These are phyloP conservation scores for Jasminum sambac DNA, from an alignment of 257 asterid genomes.

Conservation along the genomic window DNA sequence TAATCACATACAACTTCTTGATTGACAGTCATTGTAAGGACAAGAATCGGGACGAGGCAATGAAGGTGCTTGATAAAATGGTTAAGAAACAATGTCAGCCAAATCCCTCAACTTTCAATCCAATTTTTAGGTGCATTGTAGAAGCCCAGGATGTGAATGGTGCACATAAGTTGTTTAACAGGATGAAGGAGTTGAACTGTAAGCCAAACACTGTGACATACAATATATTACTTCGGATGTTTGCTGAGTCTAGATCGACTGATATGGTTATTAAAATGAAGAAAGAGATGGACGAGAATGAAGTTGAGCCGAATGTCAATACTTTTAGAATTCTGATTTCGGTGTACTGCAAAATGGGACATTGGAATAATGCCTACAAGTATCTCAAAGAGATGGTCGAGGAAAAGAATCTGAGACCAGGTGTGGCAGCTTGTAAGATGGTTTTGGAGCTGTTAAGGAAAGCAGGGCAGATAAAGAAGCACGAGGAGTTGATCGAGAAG, in stretches of 20 bases:
- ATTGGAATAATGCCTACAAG: slow-evolving; percentile 81
- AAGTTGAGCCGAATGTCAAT: slow-evolving; percentile 79
- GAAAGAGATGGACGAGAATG: slow-evolving; percentile 75
- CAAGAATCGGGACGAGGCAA: slow-evolving; percentile 70
- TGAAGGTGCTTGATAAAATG: slow-evolving; percentile 69
- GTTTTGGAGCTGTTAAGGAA: slow-evolving; percentile 73
- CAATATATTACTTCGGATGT: slow-evolving; percentile 87
- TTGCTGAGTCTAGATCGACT: slow-evolving; percentile 61
- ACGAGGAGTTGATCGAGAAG: slow-evolving; percentile 79
- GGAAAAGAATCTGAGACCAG: slow-evolving; percentile 70
- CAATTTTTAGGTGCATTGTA: slow-evolving; percentile 73
- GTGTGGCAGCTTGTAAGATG: slow-evolving; percentile 58
- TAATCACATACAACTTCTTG: slow-evolving; percentile 75
- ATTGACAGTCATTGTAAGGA: slow-evolving; percentile 79
- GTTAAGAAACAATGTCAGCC: slow-evolving; percentile 64
- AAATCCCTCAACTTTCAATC: slow-evolving; percentile 63
- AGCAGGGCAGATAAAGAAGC: slow-evolving; percentile 87
- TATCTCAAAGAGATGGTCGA: slow-evolving; percentile 78
- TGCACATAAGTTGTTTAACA: slow-evolving; percentile 66
- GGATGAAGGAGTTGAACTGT: slow-evolving; percentile 73
- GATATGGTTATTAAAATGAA: slow-evolving; percentile 89
- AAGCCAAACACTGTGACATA: slow-evolving; percentile 68
- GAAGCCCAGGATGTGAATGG: slow-evolving; percentile 70
- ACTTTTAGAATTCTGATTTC: slow-evolving; percentile 67
- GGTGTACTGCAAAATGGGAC: slow-evolving; percentile 81